Evolutionary conservation across 805 yeast genomes (phyloP), one percentile per base, ranked within the genome.

Genomic region (Cyberlindnera mississippiensis): DNA sequence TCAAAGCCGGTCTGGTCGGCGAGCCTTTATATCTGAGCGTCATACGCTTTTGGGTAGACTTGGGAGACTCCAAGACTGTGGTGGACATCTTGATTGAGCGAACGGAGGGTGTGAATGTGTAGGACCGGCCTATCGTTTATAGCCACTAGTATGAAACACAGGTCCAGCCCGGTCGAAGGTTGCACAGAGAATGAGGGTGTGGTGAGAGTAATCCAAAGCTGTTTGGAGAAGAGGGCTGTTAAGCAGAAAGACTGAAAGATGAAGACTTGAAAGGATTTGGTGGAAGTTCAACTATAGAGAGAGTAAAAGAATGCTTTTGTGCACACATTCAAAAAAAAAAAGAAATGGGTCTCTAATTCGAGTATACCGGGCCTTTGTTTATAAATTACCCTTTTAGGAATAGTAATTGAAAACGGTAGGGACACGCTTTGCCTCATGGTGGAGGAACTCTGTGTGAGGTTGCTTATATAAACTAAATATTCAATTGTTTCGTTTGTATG

Each of bases 381-480:
- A 50, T 46, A 13, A 34, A 28, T 45, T 52, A n/a, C 57, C 56
- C 4, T 29, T 41, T 48, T 35, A 7, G 53, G 57, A 37, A 50
- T 28, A 20, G 44, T 46, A 43, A 51, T 53, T 38, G 42, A 22
- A 17, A 22, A 26, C 26, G 45, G 38, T 38, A 16, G 6, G 41
- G 32, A 37, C 42, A 34, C 43, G 24, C 24, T n/a, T n/a, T n/a
- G n/a, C n/a, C n/a, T n/a, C n/a, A n/a, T n/a, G n/a, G n/a, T n/a
- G n/a, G n/a, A n/a, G n/a, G n/a, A n/a, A n/a, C n/a, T n/a, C n/a
- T n/a, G n/a, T n/a, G n/a, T n/a, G n/a, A n/a, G n/a, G n/a, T n/a
- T n/a, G n/a, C n/a, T n/a, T n/a, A n/a, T n/a, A n/a, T n/a, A n/a
- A n/a, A n/a, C n/a, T n/a, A n/a, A n/a, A n/a, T n/a, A n/a, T n/a